Evolutionary conservation across 768 basidiomycete genomes (phyloP).

Genomic region (Lactarius vividus): DNA sequence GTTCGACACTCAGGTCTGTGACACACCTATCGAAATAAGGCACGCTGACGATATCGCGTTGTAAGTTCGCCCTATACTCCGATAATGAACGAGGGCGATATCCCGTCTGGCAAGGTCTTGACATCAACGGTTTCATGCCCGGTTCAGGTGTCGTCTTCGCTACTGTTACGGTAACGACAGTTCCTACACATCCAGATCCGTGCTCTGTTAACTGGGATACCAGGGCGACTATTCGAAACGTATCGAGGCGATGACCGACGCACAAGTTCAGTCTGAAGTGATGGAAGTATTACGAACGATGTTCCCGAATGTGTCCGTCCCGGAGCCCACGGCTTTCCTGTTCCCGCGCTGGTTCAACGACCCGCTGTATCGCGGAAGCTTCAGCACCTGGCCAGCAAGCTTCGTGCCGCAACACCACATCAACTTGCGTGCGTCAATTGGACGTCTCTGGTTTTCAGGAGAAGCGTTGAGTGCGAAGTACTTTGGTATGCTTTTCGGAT

Average conservation of each 20-base stretch:
- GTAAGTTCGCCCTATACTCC: conserved; percentile 17
- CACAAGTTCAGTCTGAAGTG: conserved; percentile 49
- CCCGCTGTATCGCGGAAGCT: conserved; percentile 53
- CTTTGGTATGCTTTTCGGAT: conserved; percentile 42
- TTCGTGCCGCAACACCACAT: conserved; percentile 47
- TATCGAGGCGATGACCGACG: conserved; percentile 50
- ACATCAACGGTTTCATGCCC: conserved; percentile 53
- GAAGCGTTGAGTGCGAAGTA: conserved; percentile 55
- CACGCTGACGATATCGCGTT: not conserved
- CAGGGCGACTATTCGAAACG: conserved; percentile 59
- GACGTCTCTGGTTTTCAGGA: conserved; percentile 56
- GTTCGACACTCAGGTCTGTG: conserved; percentile 9
- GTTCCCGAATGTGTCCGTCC: conserved; percentile 52
- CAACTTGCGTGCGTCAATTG: conserved; percentile 53
- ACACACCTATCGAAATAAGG: not conserved
- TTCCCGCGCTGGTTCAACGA: conserved; percentile 52
- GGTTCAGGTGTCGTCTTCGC: conserved; percentile 56
- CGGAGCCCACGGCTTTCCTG: conserved; percentile 52
- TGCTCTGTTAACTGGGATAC: not conserved
- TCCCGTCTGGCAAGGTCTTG: conserved; percentile 64
- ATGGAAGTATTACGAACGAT: conserved; percentile 52
- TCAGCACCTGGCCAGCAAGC: conserved; percentile 62
- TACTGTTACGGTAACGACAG: conserved; percentile 45
- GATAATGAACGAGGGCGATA: conserved; percentile 36
- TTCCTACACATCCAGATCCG: conserved; percentile 10